Base-by-base conservation (phyloP, 148 eudicot species). In the Rhododendron simsii region DNA sequence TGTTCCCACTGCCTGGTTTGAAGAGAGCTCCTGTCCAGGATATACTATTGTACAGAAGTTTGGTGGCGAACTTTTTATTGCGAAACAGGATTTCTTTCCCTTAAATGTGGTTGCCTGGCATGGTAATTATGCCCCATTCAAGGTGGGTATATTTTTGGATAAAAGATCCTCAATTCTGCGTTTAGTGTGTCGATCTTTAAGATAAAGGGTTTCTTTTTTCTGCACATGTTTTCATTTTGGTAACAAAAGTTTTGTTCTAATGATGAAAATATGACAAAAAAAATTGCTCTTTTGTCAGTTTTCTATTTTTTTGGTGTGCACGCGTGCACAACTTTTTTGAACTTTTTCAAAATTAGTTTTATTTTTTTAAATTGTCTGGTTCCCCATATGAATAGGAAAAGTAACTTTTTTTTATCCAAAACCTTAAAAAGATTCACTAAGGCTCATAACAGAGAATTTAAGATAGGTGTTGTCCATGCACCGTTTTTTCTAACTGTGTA, bases 51-150 rank as follows among this genome's bases (percentile, higher is more conserved):
- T 97, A 55, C 98, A 97, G 81, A 97, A 97, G 91, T 97, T 87
- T 84, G 99, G 98, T 35, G 99, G 99, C 48, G 96, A 97, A 88
- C 90, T 97, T 83, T 97, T 97, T 87, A 97, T 95, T 44, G 99
- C 98, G 71, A 95, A 91, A 84, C 99, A 97, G 84, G 98, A 97
- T 90, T 97, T 97, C 85, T 93, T 98, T 44, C 99, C 99, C 28
- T 97, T 97, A 90, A 97, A 97, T 85, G 99, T 97, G 84, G 99
- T 94, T 73, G 98, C 98, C 80, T 97, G 99, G 98, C 99, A 97
- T 91, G 99, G 99, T 74, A 93, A 95, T 81, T 97, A 95, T 93
- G 96, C 84, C 35, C 99, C 99, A 48, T 97, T 92, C 71, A 97
- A 97, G 98, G 99, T 93, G 76, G 51, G 87, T 55, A 48, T 48